Percentiles rank a stretch among this genome's conserved stretches.
Evolutionary conservation across 805 yeast genomes (phyloP).

Genomic region (Schwanniomyces occidentalis): DNA sequence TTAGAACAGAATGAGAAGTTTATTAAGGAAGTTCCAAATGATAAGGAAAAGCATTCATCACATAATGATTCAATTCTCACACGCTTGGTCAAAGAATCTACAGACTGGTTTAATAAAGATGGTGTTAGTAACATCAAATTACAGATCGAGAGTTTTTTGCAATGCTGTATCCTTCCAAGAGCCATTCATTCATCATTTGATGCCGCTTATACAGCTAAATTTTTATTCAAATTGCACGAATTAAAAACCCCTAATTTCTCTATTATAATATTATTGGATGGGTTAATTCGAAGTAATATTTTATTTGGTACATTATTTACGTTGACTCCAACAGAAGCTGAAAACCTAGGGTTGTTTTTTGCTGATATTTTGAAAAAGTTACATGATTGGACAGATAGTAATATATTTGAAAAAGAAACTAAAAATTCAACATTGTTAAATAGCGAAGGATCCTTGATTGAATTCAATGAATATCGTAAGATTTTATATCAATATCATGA

Average conservation of each 20-base stretch:
- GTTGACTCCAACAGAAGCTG: slow-evolving; percentile 75
- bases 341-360: slow-evolving; percentile 76
- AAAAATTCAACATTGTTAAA: slow-evolving; percentile 18
- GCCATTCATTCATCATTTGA: slow-evolving; percentile 78
- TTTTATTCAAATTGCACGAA: slow-evolving; percentile 53
- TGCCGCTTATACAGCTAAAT: slow-evolving; percentile 67
- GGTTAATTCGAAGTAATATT: slow-evolving; percentile 48
- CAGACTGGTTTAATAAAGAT: slow-evolving; percentile 39
- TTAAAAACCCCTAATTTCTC: slow-evolving; percentile 34
- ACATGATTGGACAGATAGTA: slow-evolving; percentile 43
- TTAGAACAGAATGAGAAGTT: slow-evolving; percentile 24
- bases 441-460: slow-evolving; percentile 13
- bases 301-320: slow-evolving; percentile 64
- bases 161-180: slow-evolving; percentile 73
- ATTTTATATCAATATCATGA: slow-evolving; percentile 58
- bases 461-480: slow-evolving; percentile 33
- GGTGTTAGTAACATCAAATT: slow-evolving; percentile 9
- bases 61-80: slow-evolving; percentile 33
- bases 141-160: slow-evolving; percentile 42
- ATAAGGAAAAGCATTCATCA: slow-evolving; percentile 44
- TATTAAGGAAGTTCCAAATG: slow-evolving; percentile 31
- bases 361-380: slow-evolving; percentile 52
- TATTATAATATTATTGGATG: slow-evolving; percentile 41
- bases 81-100: slow-evolving; percentile 27
- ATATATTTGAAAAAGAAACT: slow-evolving; percentile 21